A percentile compares a stretch with the other conserved stretches of the same genome.
Evolutionary conservation across 2,329 filamentous ascomycete species (phyloP).

Genomic region (Lizonia empirigonia): DNA sequence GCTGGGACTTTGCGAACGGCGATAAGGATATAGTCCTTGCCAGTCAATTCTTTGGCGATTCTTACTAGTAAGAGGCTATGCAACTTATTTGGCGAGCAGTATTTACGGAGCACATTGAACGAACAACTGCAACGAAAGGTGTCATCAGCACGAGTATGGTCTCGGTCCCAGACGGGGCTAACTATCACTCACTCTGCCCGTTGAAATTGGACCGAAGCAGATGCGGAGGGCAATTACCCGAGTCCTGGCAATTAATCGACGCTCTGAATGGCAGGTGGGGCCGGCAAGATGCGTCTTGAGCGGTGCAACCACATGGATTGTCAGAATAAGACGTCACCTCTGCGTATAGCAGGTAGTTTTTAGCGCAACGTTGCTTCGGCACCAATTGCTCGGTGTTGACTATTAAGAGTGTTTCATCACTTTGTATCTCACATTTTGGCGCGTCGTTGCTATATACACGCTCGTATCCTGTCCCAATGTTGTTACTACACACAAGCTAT

Average conservation of each 20-base stretch:
- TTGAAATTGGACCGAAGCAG: conserved; percentile 1
- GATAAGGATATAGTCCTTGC: conserved; percentile 81
- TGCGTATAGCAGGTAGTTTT: too few relatives aligned
- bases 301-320: not conserved
- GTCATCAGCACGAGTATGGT: not conserved
- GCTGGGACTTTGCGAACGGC: conserved; percentile 95
- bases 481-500: too few relatives aligned
- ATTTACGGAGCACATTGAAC: not conserved
- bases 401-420: too few relatives aligned
- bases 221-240: conserved; percentile 2
- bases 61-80: conserved; percentile 18
- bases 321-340: too few relatives aligned
- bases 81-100: not conserved
- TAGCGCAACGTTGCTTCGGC: too few relatives aligned
- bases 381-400: too few relatives aligned
- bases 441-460: too few relatives aligned
- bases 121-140: not conserved
- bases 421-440: too few relatives aligned
- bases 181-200: not conserved
- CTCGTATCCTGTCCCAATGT: too few relatives aligned
- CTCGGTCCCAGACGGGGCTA: not conserved
- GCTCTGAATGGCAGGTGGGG: not conserved
- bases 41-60: conserved; percentile 73
- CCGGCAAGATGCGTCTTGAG: not conserved
- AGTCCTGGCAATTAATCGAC: not conserved